These are phyloP conservation scores for Aegilops speltoides DNA, from an alignment of 176 grass and related monocot species.

Conservation along the genomic window DNA sequence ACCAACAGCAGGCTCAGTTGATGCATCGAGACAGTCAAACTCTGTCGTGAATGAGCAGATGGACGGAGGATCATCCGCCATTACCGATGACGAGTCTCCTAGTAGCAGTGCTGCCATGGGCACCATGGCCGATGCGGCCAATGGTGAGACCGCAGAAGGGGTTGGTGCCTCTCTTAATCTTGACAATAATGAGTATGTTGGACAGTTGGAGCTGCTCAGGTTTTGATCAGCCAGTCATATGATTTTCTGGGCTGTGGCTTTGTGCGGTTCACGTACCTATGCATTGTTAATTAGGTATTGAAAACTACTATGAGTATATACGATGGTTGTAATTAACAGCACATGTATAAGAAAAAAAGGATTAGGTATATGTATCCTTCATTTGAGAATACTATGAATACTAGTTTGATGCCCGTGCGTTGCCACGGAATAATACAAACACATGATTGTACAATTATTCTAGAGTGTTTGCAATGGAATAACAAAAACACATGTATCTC, in stretches of 20 bases:
- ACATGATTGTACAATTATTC: no score
- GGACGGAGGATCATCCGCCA: background rate
- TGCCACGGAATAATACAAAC: no score
- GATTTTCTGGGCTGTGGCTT: no score
- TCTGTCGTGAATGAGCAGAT: background rate
- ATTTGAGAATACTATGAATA: background rate
- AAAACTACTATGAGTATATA: background rate
- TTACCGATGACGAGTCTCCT: background rate
- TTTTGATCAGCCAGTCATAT: no score
- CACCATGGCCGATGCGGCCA: background rate
- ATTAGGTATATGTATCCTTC: background rate
- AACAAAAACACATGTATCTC: no score
- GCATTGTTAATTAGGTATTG: background rate
- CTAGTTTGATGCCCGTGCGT: no score
- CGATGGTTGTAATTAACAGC: background rate
- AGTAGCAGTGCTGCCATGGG: background rate
- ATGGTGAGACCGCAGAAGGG: background rate
- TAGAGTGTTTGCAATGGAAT: no score
- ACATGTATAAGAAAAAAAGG: background rate
- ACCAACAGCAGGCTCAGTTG: background rate
- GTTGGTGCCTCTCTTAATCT: background rate
- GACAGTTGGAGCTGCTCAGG: no score
- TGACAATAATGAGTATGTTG: background rate
- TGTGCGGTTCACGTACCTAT: background rate
- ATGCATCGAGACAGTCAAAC: background rate